Evolutionary conservation across 129 eudicot species (phyloP), one percentile per base, ranked within the genome.

Genomic region (Erigeron canadensis): DNA sequence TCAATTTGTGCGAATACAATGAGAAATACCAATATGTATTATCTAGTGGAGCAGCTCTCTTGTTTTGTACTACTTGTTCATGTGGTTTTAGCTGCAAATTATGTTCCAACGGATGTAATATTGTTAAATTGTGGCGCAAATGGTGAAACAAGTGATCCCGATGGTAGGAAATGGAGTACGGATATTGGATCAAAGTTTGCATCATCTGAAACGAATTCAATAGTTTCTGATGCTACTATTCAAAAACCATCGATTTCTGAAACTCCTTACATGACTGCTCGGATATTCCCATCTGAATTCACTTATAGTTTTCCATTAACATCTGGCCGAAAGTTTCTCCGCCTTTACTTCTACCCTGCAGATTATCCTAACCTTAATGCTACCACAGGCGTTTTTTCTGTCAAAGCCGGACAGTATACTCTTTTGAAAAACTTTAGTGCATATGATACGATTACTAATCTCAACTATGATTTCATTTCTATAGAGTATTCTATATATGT

Each of bases 391-490:
- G 68, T 85, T 57, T 93, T 93, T 78, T 72, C 91, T 1, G 96
- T 93, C 9, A 73, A 80, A 11, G 55, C 86, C 8, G 98, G 96
- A 0, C 67, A 83, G 0, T 89, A 65, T 67, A 87, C 90, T 60
- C 85, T 93, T 63, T 80, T 93, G 73, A 87, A 73, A 68, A 93
- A 93, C 84, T 93, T 93, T 70, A 93, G 98, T 75, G 96, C 92
- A n/a, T 65, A 72, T 3, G 87, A 83, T 51, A 83, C 88, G 6
- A 16, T 90, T 1, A 80, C 79, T 50, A 95, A 95, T 61, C 86
- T 93, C 10, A 89, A 87, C 83, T 87, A 39, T 34, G 96, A 87
- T 53, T 89, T 69, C 71, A 69, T 93, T 13, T 16, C 79, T 1
- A 93, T 89, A 78, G 98, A 93, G 65, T 93, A 83, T 63, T 87